Percentiles rank a stretch among this genome's conserved stretches.
Evolutionary conservation across 2,329 filamentous ascomycete species (phyloP).

Genomic region (Diplodia mutila): DNA sequence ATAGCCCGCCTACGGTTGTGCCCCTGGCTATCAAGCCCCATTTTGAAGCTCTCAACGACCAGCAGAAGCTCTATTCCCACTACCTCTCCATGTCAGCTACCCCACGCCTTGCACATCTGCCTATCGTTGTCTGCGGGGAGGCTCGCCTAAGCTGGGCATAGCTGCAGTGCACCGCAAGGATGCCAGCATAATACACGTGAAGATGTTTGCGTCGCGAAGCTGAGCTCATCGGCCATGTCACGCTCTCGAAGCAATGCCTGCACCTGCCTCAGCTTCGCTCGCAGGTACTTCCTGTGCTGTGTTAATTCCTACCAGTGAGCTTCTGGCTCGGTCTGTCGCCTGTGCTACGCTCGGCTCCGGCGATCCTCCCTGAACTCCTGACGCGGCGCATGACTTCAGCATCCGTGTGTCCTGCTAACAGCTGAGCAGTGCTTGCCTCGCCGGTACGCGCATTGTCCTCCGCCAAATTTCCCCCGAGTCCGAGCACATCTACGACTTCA

Average conservation of each 20-base stretch:
- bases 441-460: constrained; percentile 57
- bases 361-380: neutral
- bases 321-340: neutral
- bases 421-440: constrained; percentile 47
- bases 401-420: constrained; percentile 14
- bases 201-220: neutral
- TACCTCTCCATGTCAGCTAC: constrained; percentile 50
- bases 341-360: neutral
- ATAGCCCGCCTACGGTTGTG: constrained; percentile 86
- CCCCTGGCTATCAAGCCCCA: constrained; percentile 89
- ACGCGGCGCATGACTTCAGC: neutral
- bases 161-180: neutral
- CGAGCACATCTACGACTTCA: constrained; percentile 59
- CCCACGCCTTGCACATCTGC: constrained; percentile 8
- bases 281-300: neutral
- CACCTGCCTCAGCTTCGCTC: neutral
- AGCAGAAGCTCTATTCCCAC: constrained; percentile 89
- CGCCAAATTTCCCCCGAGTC: constrained; percentile 58
- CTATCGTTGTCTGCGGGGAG: neutral
- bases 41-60: constrained; percentile 75
- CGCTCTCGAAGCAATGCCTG: neutral
- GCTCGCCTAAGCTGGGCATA: constrained; percentile 11
- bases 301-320: neutral
- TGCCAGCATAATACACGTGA: neutral
- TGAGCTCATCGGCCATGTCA: neutral